Percentiles rank a stretch among this genome's conserved stretches.
These are phyloP conservation scores for Persicaria maculosa DNA, from an alignment of 148 eudicot genomes.

Conservation along the genomic window DNA sequence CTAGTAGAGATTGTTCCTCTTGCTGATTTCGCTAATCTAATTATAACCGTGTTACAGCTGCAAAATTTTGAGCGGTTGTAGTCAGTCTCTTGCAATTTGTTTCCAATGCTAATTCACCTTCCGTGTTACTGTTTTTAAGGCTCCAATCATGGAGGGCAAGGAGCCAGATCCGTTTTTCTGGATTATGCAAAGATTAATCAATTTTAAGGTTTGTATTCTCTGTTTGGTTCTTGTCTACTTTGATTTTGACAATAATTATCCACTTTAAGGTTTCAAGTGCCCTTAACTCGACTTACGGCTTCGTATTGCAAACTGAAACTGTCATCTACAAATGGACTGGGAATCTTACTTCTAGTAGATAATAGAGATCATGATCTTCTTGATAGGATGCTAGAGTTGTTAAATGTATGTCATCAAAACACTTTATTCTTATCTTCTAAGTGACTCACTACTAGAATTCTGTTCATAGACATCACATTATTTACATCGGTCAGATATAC, in stretches of 20 bases:
- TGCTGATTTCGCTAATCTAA: not conserved
- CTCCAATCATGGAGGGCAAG: slow-evolving; percentile 30
- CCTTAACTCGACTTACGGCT: slow-evolving; percentile 51
- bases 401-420: not conserved
- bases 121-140: slow-evolving; percentile 24
- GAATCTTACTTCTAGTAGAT: slow-evolving; percentile 29
- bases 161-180: slow-evolving; percentile 37
- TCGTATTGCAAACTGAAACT: slow-evolving; percentile 37
- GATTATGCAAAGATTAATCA: slow-evolving; percentile 27
- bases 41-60: not conserved
- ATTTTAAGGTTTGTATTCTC: slow-evolving; percentile 31
- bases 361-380: slow-evolving; percentile 32
- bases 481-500: no score
- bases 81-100: not conserved
- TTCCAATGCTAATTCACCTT: slow-evolving; percentile 12
- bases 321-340: slow-evolving; percentile 47
- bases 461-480: no score
- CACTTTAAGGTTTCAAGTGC: slow-evolving; percentile 39
- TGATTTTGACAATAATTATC: not conserved
- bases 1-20: not conserved
- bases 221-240: not conserved
- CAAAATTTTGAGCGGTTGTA: not conserved
- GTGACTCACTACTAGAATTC: not conserved
- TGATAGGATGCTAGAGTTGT: slow-evolving; percentile 39
- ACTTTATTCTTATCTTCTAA: not conserved